These are phyloP conservation scores for Ceratopteris richardii DNA, from an alignment of 75 land plant species.

Conservation along the genomic window DNA sequence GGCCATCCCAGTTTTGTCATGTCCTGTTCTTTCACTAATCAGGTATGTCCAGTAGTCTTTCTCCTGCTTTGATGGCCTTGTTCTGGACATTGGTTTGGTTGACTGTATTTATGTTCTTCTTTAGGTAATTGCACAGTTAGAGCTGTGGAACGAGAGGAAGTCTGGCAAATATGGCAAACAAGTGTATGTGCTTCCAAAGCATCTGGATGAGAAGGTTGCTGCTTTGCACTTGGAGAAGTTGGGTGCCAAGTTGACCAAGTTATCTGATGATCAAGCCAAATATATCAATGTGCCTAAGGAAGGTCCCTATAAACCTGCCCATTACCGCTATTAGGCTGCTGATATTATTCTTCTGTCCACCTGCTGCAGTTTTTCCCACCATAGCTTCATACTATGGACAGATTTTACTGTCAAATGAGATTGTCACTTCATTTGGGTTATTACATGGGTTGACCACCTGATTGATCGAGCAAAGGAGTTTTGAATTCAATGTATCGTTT, in stretches of 20 bases:
- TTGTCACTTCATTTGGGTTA: too few relatives aligned
- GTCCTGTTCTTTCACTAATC: constrained; percentile 97
- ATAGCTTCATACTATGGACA: too few relatives aligned
- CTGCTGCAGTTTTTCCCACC: too few relatives aligned
- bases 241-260: constrained; percentile 79
- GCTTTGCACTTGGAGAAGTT: constrained; percentile 55
- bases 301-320: constrained; percentile 82
- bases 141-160: constrained; percentile 78
- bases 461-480: too few relatives aligned
- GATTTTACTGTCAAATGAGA: too few relatives aligned
- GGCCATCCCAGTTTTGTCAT: constrained; percentile 97
- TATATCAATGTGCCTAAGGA: constrained; percentile 67
- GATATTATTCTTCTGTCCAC: too few relatives aligned
- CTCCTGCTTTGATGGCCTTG: neutral
- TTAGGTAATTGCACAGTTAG: constrained; percentile 84
- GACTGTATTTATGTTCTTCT: neutral
- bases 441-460: too few relatives aligned
- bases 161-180: constrained; percentile 78
- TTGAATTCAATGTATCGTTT: too few relatives aligned
- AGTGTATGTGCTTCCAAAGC: constrained; percentile 90
- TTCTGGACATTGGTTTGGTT: neutral
- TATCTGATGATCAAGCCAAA: constrained; percentile 53
- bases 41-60: constrained; percentile 21
- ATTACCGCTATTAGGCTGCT: constrained; percentile 67
- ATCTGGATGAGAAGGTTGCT: constrained; percentile 93